These are phyloP conservation scores for Botrytis byssoidea DNA, from an alignment of 2,329 filamentous ascomycete genomes.

Conservation along the genomic window DNA sequence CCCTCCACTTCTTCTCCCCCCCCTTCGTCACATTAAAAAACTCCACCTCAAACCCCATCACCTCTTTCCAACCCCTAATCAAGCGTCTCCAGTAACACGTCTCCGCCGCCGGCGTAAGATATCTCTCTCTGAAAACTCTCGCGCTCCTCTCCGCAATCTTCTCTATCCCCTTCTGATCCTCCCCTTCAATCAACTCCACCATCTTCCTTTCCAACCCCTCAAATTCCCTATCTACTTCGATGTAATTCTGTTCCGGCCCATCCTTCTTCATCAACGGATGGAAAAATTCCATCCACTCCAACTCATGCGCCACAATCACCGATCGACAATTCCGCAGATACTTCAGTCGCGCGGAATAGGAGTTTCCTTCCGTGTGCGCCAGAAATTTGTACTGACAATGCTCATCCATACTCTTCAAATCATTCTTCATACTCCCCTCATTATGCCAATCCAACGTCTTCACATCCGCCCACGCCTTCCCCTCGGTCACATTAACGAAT, in stretches of 20 bases:
- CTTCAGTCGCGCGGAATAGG: constrained; percentile 11
- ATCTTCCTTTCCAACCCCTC: constrained; percentile 46
- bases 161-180: constrained; percentile 41
- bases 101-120: constrained; percentile 50
- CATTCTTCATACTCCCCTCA: constrained; percentile 16
- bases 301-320: constrained; percentile 12
- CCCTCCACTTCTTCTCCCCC: constrained; percentile 13
- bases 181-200: constrained; percentile 32
- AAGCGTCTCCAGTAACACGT: constrained; percentile 52
- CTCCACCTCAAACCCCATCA: constrained; percentile 19
- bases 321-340: constrained; percentile 15
- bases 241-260: constrained; percentile 45
- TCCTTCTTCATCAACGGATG: constrained; percentile 35
- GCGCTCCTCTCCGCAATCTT: constrained; percentile 15
- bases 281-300: constrained; percentile 22
- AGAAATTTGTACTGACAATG: constrained; percentile 18
- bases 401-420: constrained; percentile 18
- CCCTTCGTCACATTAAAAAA: constrained; percentile 1
- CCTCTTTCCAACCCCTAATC: constrained; percentile 46
- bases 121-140: constrained; percentile 42
- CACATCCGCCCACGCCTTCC: constrained; percentile 48
- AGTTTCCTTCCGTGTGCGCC: constrained; percentile 17
- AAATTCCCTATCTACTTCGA: constrained; percentile 30
- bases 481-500: constrained; percentile 27
- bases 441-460: constrained; percentile 31